These are phyloP conservation scores for Solanum piurae DNA, from an alignment of 257 asterid species.

Conservation along the genomic window DNA sequence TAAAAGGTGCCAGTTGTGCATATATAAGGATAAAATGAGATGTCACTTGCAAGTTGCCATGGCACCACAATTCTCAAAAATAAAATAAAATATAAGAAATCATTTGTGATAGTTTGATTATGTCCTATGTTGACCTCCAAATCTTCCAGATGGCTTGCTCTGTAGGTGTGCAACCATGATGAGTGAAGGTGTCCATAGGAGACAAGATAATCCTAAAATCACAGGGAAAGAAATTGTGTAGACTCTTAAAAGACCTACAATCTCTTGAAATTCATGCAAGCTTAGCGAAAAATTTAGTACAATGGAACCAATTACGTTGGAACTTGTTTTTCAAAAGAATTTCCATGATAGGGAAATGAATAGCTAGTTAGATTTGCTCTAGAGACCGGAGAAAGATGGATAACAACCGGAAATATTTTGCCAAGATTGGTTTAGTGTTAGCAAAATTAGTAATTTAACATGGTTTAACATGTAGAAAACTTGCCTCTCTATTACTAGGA, in stretches of 20 bases:
- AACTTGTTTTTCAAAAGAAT: neutral
- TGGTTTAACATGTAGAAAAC: neutral
- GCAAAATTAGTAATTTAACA: neutral
- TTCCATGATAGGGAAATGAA: neutral
- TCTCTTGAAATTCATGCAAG: neutral
- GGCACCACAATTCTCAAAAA: neutral
- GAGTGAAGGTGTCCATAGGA: neutral
- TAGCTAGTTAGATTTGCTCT: neutral
- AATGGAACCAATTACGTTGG: neutral
- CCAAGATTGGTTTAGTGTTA: neutral
- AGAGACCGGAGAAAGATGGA: neutral
- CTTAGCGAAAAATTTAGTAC: neutral
- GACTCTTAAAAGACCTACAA: neutral
- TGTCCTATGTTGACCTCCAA: neutral
- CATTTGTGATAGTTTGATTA: neutral
- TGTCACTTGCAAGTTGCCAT: neutral
- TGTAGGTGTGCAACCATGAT: neutral
- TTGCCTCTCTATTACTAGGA: neutral
- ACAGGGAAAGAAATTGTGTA: neutral
- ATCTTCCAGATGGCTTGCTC: neutral
- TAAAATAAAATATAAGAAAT: neutral
- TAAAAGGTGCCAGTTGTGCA: neutral
- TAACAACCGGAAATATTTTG: neutral
- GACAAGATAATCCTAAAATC: neutral
- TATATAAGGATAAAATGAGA: neutral